Percentiles rank a stretch among this genome's conserved stretches.
These are phyloP conservation scores for Umbelopsis isabellina DNA, from an alignment of 192 early-diverging fungal species.

Conservation along the genomic window DNA sequence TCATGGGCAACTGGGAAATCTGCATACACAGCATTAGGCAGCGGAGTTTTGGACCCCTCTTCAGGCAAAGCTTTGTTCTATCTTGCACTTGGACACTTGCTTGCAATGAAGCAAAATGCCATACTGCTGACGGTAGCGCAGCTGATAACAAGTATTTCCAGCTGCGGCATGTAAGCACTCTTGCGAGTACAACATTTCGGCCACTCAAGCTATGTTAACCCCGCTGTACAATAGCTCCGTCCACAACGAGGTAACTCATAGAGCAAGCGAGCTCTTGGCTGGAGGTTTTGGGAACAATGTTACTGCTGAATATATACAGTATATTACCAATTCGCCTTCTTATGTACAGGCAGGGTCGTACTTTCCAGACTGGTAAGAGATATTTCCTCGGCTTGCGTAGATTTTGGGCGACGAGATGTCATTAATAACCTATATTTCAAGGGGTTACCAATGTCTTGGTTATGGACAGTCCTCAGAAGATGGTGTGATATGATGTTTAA, in stretches of 20 bases:
- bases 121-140: not conserved
- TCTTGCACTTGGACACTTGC: too few species aligned
- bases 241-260: slow-evolving; percentile 32
- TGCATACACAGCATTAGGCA: too few species aligned
- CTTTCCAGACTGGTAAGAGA: slow-evolving; percentile 64
- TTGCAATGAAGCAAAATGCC: too few species aligned
- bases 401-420: not conserved
- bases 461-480: slow-evolving; percentile 47
- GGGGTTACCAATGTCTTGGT: slow-evolving; percentile 61
- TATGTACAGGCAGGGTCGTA: slow-evolving; percentile 55
- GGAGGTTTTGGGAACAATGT: not conserved
- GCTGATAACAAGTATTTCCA: not conserved
- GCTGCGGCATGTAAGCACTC: slow-evolving; percentile 34
- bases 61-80: too few species aligned
- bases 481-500: slow-evolving; percentile 30
- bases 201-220: not conserved
- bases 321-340: slow-evolving; percentile 21
- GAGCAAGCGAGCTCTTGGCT: slow-evolving; percentile 19
- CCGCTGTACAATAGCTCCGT: slow-evolving; percentile 15
- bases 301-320: slow-evolving; percentile 20
- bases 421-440: slow-evolving; percentile 20
- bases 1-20: too few species aligned
- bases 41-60: too few species aligned
- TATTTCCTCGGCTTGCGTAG: not conserved
- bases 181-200: not conserved